These are phyloP conservation scores for Lonicera japonica DNA, from an alignment of 129 eudicot species.

Conservation along the genomic window DNA sequence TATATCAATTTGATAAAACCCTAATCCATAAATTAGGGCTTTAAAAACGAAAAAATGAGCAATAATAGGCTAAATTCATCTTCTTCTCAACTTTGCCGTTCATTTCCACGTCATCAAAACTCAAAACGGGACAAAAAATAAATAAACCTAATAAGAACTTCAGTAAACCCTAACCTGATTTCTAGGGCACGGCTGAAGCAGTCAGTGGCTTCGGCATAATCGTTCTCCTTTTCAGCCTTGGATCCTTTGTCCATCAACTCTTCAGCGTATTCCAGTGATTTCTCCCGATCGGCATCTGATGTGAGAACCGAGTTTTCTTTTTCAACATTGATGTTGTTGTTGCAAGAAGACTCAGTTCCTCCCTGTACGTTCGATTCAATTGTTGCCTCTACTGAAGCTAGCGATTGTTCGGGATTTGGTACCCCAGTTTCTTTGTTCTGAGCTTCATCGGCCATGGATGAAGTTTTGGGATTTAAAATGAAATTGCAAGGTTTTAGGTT, in stretches of 20 bases:
- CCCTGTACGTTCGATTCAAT: slow-evolving; percentile 38
- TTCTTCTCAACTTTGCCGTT: too few relatives aligned
- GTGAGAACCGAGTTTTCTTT: slow-evolving; percentile 37
- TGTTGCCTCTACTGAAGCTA: slow-evolving; percentile 59
- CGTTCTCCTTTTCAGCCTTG: slow-evolving; percentile 53
- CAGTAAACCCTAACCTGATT: slow-evolving; percentile 64
- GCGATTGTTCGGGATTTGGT: slow-evolving; percentile 29
- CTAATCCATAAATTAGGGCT: background rate
- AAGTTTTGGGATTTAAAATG: background rate
- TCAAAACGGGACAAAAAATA: too few relatives aligned
- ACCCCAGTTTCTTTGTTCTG: slow-evolving; percentile 17
- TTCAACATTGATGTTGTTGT: slow-evolving; percentile 36
- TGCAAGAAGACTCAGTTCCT: slow-evolving; percentile 61
- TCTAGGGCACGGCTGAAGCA: slow-evolving; percentile 96
- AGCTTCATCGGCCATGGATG: slow-evolving; percentile 47
- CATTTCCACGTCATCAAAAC: too few relatives aligned
- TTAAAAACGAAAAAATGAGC: too few relatives aligned
- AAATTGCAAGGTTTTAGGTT: slow-evolving; percentile 9
- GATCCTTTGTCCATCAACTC: slow-evolving; percentile 68
- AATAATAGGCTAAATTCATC: too few relatives aligned
- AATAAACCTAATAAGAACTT: too few relatives aligned
- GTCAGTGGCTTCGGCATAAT: slow-evolving; percentile 67
- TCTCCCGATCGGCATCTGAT: slow-evolving; percentile 39
- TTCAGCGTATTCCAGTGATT: slow-evolving; percentile 53
- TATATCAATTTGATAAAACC: slow-evolving; percentile 2